Evolutionary conservation across 2,329 filamentous ascomycete genomes (phyloP), one percentile per base, ranked within the genome.

Genomic region (Xylaria sp.): DNA sequence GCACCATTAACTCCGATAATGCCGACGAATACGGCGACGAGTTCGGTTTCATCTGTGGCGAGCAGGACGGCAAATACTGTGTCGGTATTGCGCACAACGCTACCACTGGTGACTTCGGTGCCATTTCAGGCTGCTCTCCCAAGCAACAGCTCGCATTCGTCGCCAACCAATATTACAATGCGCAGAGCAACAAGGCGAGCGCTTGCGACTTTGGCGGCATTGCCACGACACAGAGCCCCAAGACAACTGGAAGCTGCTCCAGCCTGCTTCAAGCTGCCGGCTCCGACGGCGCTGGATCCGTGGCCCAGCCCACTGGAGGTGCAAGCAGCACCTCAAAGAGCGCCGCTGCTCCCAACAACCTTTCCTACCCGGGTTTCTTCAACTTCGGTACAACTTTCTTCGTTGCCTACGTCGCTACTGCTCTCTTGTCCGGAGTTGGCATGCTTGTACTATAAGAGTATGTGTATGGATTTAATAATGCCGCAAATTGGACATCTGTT

Each of bases 71-170:
- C 54, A 77, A 80, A 42, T 85, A 87, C 73, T 96, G 93, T 82
- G 81, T 80, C 28, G 92, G 90, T 63, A 93, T 96, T 81, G 83
- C 81, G 71, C 86, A 85, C 73, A 91, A 94, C 80, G 86, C 86
- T 60, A 88, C 86, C 68, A 86, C 84, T 23, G 93, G 92, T 76
- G 82, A 86, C 69, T 96, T 92, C 80, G 93, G 93, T 74, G 87
- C 91, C 57, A 93, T 92, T 85, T 88, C 89, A 80, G 93, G 93
- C 89, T 97, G 93, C 85, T 84, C 85, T 73, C 77, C 87, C 75
- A 85, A 86, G 73, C 85, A 93, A 81, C 88, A 94, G 85, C 88
- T 97, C 48, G 88, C 88, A 66, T 94, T 88, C 79, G 91, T 89
- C 58, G 87, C 94, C 73, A 89, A 94, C 83, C 81, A 88, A 74